phyloP scores from a whole-genome alignment of 768 basidiomycete species.

The Tricholoma matsutake region DNA sequence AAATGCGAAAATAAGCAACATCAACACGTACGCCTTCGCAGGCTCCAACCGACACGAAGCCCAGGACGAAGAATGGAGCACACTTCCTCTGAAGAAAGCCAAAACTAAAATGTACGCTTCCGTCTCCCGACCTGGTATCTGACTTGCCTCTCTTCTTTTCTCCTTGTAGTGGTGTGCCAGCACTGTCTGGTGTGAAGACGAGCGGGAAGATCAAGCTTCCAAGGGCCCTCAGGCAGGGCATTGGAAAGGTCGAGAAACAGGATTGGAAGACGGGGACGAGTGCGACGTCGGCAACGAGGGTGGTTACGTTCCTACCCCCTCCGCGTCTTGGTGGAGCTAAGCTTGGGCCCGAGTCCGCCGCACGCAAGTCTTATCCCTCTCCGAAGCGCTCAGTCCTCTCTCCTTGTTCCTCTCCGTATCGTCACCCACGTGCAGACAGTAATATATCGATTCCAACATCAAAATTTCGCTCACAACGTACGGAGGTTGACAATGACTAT shows the following conservation, averaged over 20 bases:
- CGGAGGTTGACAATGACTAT: neutral
- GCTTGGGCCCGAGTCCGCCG: no score
- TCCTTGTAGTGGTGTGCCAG: neutral
- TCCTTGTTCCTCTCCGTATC: slow-evolving; percentile 3
- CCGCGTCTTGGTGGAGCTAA: slow-evolving; percentile 7
- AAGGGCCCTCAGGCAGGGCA: neutral
- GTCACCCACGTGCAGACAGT: neutral
- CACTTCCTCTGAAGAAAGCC: slow-evolving; percentile 26
- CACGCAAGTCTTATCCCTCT: slow-evolving; percentile 12
- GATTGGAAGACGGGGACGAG: slow-evolving; percentile 18
- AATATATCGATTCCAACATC: neutral
- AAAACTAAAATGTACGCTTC: slow-evolving; percentile 19
- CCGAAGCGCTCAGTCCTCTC: slow-evolving; percentile 4
- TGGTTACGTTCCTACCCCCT: slow-evolving; percentile 25
- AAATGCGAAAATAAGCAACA: neutral
- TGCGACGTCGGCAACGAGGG: slow-evolving; percentile 21
- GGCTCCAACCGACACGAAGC: slow-evolving; percentile 29
- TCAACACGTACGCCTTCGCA: slow-evolving; percentile 27
- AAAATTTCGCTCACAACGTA: neutral
- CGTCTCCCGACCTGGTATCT: neutral
- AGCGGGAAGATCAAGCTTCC: slow-evolving; percentile 16
- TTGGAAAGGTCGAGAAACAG: neutral
- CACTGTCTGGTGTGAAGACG: neutral
- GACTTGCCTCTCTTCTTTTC: neutral
- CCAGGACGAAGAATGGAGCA: slow-evolving; percentile 37